Conservation (phyloP, 1,139 yeast species). For the Yamadazyma friedrichii region DNA sequence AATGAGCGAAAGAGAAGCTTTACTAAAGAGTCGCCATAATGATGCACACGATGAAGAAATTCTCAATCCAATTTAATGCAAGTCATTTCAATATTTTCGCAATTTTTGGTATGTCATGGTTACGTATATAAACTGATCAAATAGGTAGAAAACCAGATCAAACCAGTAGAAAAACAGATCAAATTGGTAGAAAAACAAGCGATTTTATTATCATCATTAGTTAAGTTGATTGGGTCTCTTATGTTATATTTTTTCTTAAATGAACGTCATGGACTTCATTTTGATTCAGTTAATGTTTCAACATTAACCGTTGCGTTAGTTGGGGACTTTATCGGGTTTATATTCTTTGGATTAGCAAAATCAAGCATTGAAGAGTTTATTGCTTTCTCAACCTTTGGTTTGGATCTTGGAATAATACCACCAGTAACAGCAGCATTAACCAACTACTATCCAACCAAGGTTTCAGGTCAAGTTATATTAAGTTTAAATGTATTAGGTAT, state of each 20-base stretch:
- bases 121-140: conserved; percentile 59
- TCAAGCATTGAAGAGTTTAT: background rate
- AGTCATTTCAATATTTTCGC: conserved; percentile 16
- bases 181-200: conserved; percentile 51
- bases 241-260: background rate
- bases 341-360: background rate
- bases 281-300: conserved; percentile 5
- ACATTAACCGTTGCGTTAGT: background rate
- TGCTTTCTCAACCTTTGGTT: background rate
- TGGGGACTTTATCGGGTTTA: background rate
- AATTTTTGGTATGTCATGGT: conserved; percentile 36
- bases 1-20: no score
- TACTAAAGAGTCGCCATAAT: no score
- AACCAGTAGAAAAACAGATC: conserved; percentile 54
- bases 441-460: conserved; percentile 10
- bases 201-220: background rate
- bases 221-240: conserved; percentile 6
- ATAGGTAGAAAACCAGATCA: conserved; percentile 56
- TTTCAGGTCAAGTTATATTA: conserved; percentile 11
- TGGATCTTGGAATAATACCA: conserved; percentile 1
- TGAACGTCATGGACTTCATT: background rate
- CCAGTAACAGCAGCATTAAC: conserved; percentile 3
- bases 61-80: conserved; percentile 26
- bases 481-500: conserved; percentile 7
- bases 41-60: no score